Percentiles rank a stretch among this genome's conserved stretches.
These are phyloP conservation scores for Ricinus communis DNA, from an alignment of 345 rosid genomes.

Conservation along the genomic window DNA sequence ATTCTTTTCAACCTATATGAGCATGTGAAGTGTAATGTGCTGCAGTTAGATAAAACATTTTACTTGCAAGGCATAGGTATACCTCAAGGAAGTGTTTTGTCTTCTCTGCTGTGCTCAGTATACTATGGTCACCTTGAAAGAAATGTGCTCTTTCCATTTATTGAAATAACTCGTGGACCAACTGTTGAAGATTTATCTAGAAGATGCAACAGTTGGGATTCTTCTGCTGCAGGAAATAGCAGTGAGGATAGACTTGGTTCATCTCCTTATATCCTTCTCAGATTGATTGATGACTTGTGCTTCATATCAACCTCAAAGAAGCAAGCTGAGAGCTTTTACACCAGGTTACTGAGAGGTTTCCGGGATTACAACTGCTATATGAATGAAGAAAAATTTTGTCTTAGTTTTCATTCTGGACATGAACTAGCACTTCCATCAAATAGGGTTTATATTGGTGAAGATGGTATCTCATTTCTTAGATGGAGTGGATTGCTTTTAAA, in stretches of 20 bases:
- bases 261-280: conserved; percentile 46
- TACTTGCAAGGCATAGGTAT: conserved; percentile 66
- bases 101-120: conserved; percentile 70
- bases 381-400: conserved; percentile 65
- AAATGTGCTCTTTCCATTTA: conserved; percentile 64
- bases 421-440: conserved; percentile 36
- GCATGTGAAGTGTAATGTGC: conserved; percentile 60
- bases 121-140: conserved; percentile 79
- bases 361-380: conserved; percentile 71
- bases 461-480: conserved; percentile 52
- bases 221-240: conserved; percentile 11
- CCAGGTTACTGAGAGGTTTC: conserved; percentile 56
- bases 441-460: conserved; percentile 47
- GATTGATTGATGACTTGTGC: conserved; percentile 78
- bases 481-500: conserved; percentile 91
- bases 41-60: conserved; percentile 50
- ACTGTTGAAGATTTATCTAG: conserved; percentile 21
- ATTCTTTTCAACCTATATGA: conserved; percentile 42
- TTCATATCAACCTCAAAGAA: conserved; percentile 74
- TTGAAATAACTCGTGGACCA: conserved; percentile 36
- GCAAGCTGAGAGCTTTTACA: conserved; percentile 55
- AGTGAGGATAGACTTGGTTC: conserved; percentile 25
- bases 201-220: conserved; percentile 5
- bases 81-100: conserved; percentile 82
- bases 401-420: conserved; percentile 54